A percentile compares a stretch with the other conserved stretches of the same genome.
Conservation (phyloP, 2,329 filamentous ascomycete species). For the Fusarium sp. region DNA sequence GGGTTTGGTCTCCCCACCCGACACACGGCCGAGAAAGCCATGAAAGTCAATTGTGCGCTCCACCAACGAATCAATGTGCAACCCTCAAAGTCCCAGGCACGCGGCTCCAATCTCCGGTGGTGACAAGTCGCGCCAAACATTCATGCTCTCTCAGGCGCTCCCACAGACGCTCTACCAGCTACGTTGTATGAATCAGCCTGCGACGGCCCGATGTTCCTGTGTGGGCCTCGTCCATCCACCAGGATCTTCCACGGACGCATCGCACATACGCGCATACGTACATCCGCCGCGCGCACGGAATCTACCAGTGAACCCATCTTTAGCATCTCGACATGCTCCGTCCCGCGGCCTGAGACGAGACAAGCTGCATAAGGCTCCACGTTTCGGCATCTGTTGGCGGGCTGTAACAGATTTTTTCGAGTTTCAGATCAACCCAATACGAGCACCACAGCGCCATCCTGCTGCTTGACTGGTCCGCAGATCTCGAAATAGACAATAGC, state of each 20-base stretch:
- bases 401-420: constrained; percentile 6
- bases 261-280: neutral
- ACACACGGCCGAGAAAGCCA: constrained; percentile 5
- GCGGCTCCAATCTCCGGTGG: constrained; percentile 8
- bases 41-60: constrained; percentile 1
- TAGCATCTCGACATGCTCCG: constrained; percentile 6
- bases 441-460: neutral
- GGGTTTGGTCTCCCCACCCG: neutral
- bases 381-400: constrained; percentile 20
- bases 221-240: constrained; percentile 12
- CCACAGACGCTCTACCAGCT: neutral
- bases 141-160: constrained; percentile 1
- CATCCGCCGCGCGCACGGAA: neutral
- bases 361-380: constrained; percentile 30
- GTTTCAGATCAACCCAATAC: constrained; percentile 14
- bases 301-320: constrained; percentile 10
- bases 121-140: neutral
- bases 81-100: neutral
- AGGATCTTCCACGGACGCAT: neutral
- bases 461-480: neutral
- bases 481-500: neutral
- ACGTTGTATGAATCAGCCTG: constrained; percentile 27
- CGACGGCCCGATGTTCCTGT: constrained; percentile 38
- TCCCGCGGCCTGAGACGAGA: constrained; percentile 15
- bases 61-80: constrained; percentile 5